Base-by-base conservation (phyloP, 2,329 filamentous ascomycete species). In the Pyrenophora graminea region DNA sequence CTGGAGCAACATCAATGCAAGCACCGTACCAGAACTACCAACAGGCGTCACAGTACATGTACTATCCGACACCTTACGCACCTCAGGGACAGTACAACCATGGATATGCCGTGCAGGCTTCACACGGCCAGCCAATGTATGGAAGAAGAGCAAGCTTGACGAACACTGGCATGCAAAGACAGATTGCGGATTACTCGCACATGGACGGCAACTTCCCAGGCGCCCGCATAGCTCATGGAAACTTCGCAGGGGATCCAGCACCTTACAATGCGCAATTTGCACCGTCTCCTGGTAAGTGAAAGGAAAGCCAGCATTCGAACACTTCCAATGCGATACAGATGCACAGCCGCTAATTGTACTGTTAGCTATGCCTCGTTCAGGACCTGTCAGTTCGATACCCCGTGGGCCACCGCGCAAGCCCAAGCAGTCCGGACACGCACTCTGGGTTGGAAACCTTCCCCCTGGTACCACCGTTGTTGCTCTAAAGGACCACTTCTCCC, bases 381-480 rank as follows among this genome's bases (percentile, higher is more conserved):
- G 56, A 8, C 58, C 66, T 32, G 55, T 67, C 4, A 69, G 62
- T 47, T 70, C 71, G 4, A 69, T 77, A 3, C 82, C 82, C 30
- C 79, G 84, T 60, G 85, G 85, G n/a, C 85, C 84, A 4, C 84
- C 85, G 31, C 78, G 85, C 59, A 88, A 87, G 63, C 85, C 85
- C 6, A 84, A 82, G 64, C 82, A 86, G 67, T 85, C 81, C 78
- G 93, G 92, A 1, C 89, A 96, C 70, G 93, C 93, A 0, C 85
- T 97, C 17, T 97, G 94, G 93, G 90, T 97, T 23, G 94, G 94
- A 34, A 97, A 97, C 68, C 79, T 97, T 0, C 92, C 93, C 3
- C 89, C 90, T 0, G 88, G 90, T 41, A 89, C 91, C 0, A 87
- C 87, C 34, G 80, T 97, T 10, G 86, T 91, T 74, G 88, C 84